Conservation (phyloP, 768 basidiomycete genomes). For the Thelephora aurantiotincta region DNA sequence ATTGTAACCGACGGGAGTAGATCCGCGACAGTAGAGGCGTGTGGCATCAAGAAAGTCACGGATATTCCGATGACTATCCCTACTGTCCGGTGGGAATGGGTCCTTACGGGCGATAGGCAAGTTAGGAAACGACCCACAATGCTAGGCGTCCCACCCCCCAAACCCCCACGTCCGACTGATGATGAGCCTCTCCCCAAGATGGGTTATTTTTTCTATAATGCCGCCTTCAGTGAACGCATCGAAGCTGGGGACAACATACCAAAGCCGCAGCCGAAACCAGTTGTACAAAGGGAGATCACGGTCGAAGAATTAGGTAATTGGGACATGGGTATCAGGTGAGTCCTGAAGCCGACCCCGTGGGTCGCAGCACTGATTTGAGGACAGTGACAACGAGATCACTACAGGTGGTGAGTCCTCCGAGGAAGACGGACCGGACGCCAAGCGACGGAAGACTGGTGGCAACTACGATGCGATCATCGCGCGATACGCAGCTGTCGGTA, state of each 20-base stretch:
- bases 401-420: too few relatives aligned
- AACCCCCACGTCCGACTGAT: neutral
- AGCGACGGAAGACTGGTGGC: too few relatives aligned
- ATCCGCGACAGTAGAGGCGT: constrained; percentile 17
- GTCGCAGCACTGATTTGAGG: too few relatives aligned
- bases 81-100: constrained; percentile 52
- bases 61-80: constrained; percentile 57
- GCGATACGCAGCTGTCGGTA: too few relatives aligned
- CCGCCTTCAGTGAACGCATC: neutral
- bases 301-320: too few relatives aligned
- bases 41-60: constrained; percentile 33
- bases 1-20: constrained; percentile 37
- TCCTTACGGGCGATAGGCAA: constrained; percentile 25
- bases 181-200: neutral
- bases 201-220: neutral
- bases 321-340: too few relatives aligned
- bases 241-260: neutral
- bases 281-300: neutral
- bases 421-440: too few relatives aligned
- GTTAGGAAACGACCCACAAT: constrained; percentile 11
- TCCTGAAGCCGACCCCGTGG: too few relatives aligned
- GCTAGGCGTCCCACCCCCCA: neutral
- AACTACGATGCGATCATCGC: too few relatives aligned
- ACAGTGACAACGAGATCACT: too few relatives aligned
- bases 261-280: neutral